Conservation (phyloP, 2,329 filamentous ascomycete genomes). For the Cryphonectria naterciae region DNA sequence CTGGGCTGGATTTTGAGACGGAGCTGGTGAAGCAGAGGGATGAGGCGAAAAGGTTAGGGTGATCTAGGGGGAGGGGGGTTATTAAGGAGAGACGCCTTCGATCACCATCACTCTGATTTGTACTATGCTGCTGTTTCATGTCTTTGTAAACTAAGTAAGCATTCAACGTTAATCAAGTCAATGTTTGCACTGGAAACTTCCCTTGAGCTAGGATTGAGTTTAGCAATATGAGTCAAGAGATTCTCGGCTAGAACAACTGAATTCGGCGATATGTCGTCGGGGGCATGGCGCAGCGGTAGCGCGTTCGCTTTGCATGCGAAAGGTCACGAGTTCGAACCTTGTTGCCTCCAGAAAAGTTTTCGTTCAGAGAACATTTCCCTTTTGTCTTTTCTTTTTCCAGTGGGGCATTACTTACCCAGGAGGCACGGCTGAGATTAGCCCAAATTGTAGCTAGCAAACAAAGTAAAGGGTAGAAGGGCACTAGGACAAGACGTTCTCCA, state of each 20-base stretch:
- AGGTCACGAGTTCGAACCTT: conserved; percentile 25
- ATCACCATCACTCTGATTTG: not conserved
- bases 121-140: not conserved
- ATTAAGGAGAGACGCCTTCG: not conserved
- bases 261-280: not conserved
- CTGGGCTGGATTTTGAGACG: conserved; percentile 50
- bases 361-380: not conserved
- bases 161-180: not conserved
- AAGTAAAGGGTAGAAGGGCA: not conserved
- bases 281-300: conserved; percentile 26
- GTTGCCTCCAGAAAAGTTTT: conserved; percentile 4
- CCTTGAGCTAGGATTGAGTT: too few relatives aligned
- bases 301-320: conserved; percentile 26
- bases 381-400: not conserved
- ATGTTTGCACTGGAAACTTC: not conserved
- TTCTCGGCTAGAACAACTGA: too few relatives aligned
- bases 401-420: too few relatives aligned
- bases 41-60: not conserved
- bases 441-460: not conserved
- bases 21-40: conserved; percentile 41
- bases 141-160: not conserved
- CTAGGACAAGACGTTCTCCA: not conserved
- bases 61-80: not conserved
- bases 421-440: not conserved
- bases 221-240: not conserved